These are phyloP conservation scores for Fusarium agapanthi DNA, from an alignment of 2,329 filamentous ascomycete genomes.

Conservation along the genomic window DNA sequence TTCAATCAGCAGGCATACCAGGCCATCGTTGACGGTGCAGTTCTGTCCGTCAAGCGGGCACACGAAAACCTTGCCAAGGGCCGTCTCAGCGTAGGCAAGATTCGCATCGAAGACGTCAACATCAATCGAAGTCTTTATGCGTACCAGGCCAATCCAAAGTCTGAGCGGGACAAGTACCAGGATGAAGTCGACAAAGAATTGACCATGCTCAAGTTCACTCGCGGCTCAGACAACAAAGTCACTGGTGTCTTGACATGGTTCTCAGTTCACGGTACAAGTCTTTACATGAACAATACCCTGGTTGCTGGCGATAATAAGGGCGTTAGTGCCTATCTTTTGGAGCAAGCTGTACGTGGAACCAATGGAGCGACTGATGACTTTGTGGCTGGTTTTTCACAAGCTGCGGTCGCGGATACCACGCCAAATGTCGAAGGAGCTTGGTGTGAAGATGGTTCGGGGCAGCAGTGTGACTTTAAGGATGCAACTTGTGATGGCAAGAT, in stretches of 20 bases:
- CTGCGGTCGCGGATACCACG: not conserved
- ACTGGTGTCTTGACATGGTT: not conserved
- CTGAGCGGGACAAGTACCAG: not conserved
- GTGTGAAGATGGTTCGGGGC: constrained; percentile 2
- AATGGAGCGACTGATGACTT: not conserved
- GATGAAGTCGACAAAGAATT: constrained; percentile 9
- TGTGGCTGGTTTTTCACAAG: not conserved
- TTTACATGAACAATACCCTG: constrained; percentile 8
- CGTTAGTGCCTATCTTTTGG: not conserved
- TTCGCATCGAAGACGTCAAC: not conserved
- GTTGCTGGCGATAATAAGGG: constrained; percentile 1
- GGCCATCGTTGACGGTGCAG: not conserved
- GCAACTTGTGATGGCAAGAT: not conserved
- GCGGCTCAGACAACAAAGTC: not conserved
- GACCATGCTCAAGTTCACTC: constrained; percentile 6
- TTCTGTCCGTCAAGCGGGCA: not conserved
- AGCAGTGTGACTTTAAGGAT: constrained; percentile 2
- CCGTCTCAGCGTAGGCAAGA: not conserved
- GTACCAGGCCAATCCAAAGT: not conserved
- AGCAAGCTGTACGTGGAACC: not conserved
- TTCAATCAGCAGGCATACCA: constrained; percentile 5
- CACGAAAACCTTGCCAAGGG: not conserved
- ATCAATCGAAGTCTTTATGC: constrained; percentile 13
- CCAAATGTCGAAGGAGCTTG: constrained; percentile 8
- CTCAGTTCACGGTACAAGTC: not conserved